These are phyloP conservation scores for Phytophthora melonis DNA, from an alignment of 352 stramenopile genomes.

Conservation along the genomic window DNA sequence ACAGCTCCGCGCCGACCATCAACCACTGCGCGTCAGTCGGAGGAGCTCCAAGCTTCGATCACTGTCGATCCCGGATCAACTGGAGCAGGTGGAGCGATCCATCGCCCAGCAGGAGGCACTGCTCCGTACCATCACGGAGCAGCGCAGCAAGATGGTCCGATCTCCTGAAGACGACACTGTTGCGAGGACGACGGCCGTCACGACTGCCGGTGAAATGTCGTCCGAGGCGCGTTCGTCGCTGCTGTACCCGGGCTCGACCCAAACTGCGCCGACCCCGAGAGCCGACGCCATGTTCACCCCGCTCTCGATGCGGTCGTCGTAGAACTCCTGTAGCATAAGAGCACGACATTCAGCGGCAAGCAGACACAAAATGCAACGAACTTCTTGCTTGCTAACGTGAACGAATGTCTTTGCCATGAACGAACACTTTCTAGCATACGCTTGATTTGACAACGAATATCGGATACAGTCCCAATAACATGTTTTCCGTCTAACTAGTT, in stretches of 20 bases:
- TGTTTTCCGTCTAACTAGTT: constrained; percentile 23
- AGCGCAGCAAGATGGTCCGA: constrained; percentile 52
- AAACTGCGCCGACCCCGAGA: constrained; percentile 48
- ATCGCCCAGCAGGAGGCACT: constrained; percentile 74
- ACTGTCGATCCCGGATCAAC: constrained; percentile 58
- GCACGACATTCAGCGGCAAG: constrained; percentile 23
- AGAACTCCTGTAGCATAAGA: constrained; percentile 46
- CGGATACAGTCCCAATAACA: constrained; percentile 27
- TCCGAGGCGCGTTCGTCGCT: constrained; percentile 45
- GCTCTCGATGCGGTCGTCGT: constrained; percentile 45
- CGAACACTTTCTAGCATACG: constrained; percentile 18
- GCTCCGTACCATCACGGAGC: constrained; percentile 65
- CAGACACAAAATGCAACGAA: constrained; percentile 25
- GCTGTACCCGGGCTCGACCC: constrained; percentile 39
- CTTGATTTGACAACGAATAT: constrained; percentile 34
- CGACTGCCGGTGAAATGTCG: constrained; percentile 39
- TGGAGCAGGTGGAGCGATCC: constrained; percentile 65
- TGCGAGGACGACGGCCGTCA: constrained; percentile 37
- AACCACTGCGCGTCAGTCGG: constrained; percentile 32
- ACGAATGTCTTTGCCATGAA: not conserved
- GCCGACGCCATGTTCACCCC: constrained; percentile 34
- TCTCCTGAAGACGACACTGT: constrained; percentile 41
- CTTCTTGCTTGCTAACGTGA: constrained; percentile 18
- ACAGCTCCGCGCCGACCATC: constrained; percentile 38
- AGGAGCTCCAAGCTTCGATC: constrained; percentile 49